Percentiles rank a stretch among this genome's conserved stretches.
Conservation (phyloP, 2,329 filamentous ascomycete species). For the Claviceps digitariae region DNA sequence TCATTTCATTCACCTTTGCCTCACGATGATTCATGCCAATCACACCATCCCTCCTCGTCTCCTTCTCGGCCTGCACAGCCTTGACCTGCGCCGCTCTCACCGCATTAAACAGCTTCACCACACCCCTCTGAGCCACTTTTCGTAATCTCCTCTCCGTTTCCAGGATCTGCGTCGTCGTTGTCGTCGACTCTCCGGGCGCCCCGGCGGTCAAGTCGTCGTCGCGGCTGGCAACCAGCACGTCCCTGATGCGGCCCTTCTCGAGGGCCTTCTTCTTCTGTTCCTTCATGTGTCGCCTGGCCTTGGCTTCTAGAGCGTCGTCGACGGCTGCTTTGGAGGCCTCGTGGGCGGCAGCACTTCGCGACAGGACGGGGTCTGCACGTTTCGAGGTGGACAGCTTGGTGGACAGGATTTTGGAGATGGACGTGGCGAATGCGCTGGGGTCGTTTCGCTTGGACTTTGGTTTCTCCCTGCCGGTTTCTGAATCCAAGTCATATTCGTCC, state of each 20-base stretch:
- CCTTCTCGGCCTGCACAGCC: constrained; percentile 62
- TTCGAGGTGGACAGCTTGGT: constrained; percentile 76
- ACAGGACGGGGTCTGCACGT: constrained; percentile 80
- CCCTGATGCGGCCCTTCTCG: constrained; percentile 78
- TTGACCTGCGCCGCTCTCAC: constrained; percentile 86
- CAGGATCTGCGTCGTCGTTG: constrained; percentile 38
- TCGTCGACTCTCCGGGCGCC: constrained; percentile 15
- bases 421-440: constrained; percentile 79
- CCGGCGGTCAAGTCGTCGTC: constrained; percentile 30
- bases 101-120: constrained; percentile 93
- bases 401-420: constrained; percentile 81
- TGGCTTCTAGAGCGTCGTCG: constrained; percentile 67
- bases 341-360: constrained; percentile 63
- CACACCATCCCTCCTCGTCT: constrained; percentile 55
- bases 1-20: constrained; percentile 89
- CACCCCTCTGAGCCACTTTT: constrained; percentile 84
- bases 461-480: constrained; percentile 11
- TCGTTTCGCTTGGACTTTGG: constrained; percentile 77
- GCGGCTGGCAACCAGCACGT: constrained; percentile 58
- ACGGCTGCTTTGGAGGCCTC: constrained; percentile 58
- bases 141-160: constrained; percentile 68
- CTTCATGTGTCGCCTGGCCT: constrained; percentile 64
- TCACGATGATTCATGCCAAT: constrained; percentile 69
- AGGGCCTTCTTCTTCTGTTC: constrained; percentile 66
- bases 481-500: constrained; percentile 20